Base-by-base conservation (phyloP, 805 yeast genomes). In the Danielia reshetovae region DNA sequence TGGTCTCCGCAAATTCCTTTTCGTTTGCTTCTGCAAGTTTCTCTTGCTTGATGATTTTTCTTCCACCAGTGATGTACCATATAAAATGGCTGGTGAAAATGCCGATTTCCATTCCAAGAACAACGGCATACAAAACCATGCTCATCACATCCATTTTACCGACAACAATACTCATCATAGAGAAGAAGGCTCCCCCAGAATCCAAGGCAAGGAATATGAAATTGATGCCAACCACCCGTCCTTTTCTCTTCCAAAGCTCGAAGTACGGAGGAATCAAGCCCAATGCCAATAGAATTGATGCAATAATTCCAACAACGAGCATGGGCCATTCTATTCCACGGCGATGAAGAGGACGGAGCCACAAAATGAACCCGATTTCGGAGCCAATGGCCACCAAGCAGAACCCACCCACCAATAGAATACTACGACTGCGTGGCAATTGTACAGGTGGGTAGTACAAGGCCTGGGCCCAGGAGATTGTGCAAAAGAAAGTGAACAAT, bases 231-330 rank as follows among this genome's bases (percentile, higher is more conserved):
- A 88, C 78, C 3, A 90, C 97, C 23, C 83, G 63, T 2, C 97
- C 97, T 33, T 75, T 58, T 43, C 96, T 70, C 51, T 86, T 85
- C 21, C 78, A 73, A 17, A 90, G 62, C 55, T 90, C 97, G 47
- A 77, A 79, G 55, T 89, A 90, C 4, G 97, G 96, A 0, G 97
- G 97, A 0, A 90, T 44, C 23, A 90, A 67, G 0, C 97, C 97
- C 2, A 73, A 53, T 0, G 84, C 93, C 7, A 90, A 62, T 13
- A 85, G 54, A 0, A 89, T 66, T 1, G 93, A 77, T 0, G 97
- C 95, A 12, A 86, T 42, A 18, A 85, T 74, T 10, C 97, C 97
- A 47, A 88, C 74, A 19, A 89, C 69, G 22, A 87, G 58, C 47
- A 79, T 69, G 2, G 97, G 96, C 94, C 96, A 86, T 16, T 62